phyloP scores from a whole-genome alignment of 139 green algal species.

The Coelastrella sp. region DNA sequence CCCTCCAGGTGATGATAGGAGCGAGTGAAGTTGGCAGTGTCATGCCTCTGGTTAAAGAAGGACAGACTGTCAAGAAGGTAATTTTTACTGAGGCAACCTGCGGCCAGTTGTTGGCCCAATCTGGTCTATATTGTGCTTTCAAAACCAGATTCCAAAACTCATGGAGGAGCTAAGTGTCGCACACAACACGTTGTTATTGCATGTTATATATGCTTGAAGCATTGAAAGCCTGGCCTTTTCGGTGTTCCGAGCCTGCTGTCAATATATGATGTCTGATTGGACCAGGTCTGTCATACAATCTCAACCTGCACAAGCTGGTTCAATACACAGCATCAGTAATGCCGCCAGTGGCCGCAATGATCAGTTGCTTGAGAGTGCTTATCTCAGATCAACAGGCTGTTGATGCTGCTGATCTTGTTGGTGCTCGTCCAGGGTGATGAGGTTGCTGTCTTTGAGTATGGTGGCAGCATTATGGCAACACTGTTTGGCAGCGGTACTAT shows the following conservation, averaged over 20 bases:
- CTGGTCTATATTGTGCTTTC: no score
- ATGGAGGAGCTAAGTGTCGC: no score
- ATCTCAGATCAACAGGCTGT: no score
- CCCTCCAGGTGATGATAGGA: conserved; percentile 49
- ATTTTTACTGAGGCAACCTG: no score
- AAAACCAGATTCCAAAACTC: no score
- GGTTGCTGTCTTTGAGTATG: conserved; percentile 53
- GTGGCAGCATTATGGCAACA: conserved; percentile 51
- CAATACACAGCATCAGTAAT: background rate
- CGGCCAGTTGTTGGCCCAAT: no score
- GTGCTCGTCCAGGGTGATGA: conserved; percentile 42
- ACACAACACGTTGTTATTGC: no score
- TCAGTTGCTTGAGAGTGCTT: background rate
- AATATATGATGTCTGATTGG: no score
- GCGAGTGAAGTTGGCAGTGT: conserved; percentile 53
- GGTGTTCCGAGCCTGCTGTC: no score
- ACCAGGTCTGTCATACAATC: background rate
- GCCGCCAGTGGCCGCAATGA: background rate
- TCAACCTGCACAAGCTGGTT: no score
- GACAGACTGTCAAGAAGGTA: conserved; percentile 42
- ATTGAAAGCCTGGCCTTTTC: no score
- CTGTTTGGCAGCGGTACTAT: conserved; percentile 42
- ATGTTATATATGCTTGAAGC: no score
- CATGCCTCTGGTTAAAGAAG: conserved; percentile 39
- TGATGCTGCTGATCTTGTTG: background rate